Evolutionary conservation across 192 early-diverging fungal species (phyloP), one percentile per base, ranked within the genome.

Genomic region (Gonapodya prolifera): DNA sequence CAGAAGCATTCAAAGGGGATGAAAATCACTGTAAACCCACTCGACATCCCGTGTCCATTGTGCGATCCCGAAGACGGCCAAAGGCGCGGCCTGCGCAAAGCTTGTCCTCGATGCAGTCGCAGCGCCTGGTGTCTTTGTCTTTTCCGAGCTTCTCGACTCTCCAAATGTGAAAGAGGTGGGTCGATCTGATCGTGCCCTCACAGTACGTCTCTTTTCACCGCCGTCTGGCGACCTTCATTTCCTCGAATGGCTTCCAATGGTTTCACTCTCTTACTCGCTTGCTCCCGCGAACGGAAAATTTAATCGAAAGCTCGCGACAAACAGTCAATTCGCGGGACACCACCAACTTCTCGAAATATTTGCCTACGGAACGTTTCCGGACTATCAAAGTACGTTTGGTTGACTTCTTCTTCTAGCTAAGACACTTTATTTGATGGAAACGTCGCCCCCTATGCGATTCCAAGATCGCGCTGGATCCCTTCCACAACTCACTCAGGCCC

Each of bases 311-410:
- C 71, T 73, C 18, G 77, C 81, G 69, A 75, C 79, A 18, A 79
- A 82, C 33, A 86, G 87, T 34, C 86, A 92, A 34, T 82, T 86
- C 34, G 69, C 69, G 33, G 82, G 84, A 31, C 88, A 85, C 78
- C 83, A 83, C 34, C 81, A 80, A n/a, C 77, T 94, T 23, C 84
- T 96, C 36, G 76, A 88, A 69, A 78, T 94, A 23, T 96, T 95
- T 84, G 88, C 92, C n/a, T 96, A 88, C 81, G 93, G 93, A 34
- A 94, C 91, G 1, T 95, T 86, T 76, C 80, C 79, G 70, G 93
- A 94, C 77, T 96, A 93, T 77, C 84, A 87, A 85, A 86, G 93
- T 92, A 83, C 34, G 75, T 70, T 77, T 81, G 34, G 8, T 23
- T 76, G 8, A 23, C 23, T 61, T 61, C 45, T 23, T 2, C 31